phyloP scores from a whole-genome alignment of 441 rosid species.

The Populus hybrid region DNA sequence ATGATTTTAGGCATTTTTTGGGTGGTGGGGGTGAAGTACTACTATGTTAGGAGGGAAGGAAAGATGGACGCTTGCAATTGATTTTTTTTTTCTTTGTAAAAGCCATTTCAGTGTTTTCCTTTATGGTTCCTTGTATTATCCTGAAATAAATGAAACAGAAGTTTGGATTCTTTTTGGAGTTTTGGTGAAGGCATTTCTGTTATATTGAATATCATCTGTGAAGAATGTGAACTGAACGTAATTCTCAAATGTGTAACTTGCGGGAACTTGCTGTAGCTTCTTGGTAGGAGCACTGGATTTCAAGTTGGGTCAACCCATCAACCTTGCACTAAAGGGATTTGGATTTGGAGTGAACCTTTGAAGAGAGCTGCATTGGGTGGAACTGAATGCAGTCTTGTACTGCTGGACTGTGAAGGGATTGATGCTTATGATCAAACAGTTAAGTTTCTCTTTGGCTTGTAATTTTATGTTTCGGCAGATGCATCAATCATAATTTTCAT shows the following conservation, averaged over 20 bases:
- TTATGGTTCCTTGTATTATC: neutral
- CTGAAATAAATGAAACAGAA: neutral
- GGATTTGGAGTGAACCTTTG: constrained; percentile 89
- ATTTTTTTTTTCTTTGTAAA: neutral
- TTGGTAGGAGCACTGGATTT: constrained; percentile 90
- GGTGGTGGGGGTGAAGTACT: neutral
- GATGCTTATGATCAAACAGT: constrained; percentile 84
- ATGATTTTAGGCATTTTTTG: neutral
- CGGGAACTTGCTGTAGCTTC: constrained; percentile 53
- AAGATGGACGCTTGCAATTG: neutral
- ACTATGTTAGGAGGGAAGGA: neutral
- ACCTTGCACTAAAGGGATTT: constrained; percentile 89
- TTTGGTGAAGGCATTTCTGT: neutral
- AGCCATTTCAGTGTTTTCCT: neutral
- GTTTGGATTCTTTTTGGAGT: neutral
- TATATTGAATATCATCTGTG: neutral
- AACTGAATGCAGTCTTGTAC: constrained; percentile 70
- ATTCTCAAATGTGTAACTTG: constrained; percentile 2
- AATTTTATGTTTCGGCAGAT: neutral
- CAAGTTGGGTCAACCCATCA: constrained; percentile 87
- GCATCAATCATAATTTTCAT: neutral
- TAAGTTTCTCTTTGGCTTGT: constrained; percentile 25
- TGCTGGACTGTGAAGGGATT: constrained; percentile 82
- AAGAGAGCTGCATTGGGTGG: constrained; percentile 87
- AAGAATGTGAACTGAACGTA: constrained; percentile 1